phyloP scores from a whole-genome alignment of 768 basidiomycete species.

The Leccinum subtestaceum region DNA sequence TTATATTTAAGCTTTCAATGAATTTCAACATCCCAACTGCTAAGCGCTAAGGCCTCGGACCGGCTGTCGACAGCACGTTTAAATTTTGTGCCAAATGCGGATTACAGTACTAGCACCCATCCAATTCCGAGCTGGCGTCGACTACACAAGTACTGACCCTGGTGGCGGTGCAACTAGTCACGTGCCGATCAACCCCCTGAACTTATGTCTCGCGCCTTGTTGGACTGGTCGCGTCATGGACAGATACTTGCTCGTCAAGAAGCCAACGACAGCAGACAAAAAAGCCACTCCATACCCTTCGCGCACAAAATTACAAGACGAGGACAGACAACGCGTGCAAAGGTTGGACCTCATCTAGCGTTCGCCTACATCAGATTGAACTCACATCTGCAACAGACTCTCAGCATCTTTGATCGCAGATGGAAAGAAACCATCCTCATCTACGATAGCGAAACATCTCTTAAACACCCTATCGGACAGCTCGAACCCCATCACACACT shows the following conservation, averaged over 20 bases:
- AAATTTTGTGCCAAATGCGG: no score
- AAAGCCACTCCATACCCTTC: conserved; percentile 7
- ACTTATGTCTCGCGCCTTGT: not conserved
- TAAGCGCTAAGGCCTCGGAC: no score
- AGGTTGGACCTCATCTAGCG: conserved; percentile 4
- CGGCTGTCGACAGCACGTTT: no score
- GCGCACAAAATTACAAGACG: conserved; percentile 11
- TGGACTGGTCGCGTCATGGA: conserved; percentile 20
- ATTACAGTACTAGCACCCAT: no score
- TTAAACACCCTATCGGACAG: conserved; percentile 58
- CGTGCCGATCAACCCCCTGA: conserved; percentile 14
- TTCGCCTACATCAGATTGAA: not conserved
- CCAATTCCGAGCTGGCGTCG: no score
- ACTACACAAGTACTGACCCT: not conserved
- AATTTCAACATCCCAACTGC: no score
- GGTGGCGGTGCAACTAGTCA: conserved; percentile 1
- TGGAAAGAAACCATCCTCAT: conserved; percentile 36
- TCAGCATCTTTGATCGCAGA: conserved; percentile 31
- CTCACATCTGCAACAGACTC: conserved; percentile 18
- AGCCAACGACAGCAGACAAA: conserved; percentile 12
- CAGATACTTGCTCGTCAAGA: conserved; percentile 24
- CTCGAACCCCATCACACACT: conserved; percentile 79
- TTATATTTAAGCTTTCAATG: not conserved
- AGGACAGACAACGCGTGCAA: conserved; percentile 19
- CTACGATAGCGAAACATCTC: conserved; percentile 56